These are phyloP conservation scores for Lepidium sativum DNA, from an alignment of 345 rosid genomes.

Conservation along the genomic window DNA sequence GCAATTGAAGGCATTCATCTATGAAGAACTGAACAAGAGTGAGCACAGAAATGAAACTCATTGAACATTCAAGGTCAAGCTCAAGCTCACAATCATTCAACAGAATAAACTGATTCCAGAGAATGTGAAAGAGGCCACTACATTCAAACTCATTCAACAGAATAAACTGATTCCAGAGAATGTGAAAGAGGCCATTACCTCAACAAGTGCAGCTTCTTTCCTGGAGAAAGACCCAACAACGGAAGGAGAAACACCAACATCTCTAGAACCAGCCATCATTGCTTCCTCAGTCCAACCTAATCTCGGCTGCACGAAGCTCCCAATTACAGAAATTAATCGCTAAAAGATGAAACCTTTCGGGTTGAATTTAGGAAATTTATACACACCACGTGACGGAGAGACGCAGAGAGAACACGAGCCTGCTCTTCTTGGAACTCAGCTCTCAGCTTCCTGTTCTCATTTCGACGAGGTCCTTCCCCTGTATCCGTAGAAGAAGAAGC, in stretches of 20 bases:
- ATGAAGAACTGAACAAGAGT: conserved; percentile 59
- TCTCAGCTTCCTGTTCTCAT: conserved; percentile 37
- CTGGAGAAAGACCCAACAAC: conserved; percentile 79
- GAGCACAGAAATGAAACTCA: background rate
- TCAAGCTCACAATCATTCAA: no score
- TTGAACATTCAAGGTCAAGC: background rate
- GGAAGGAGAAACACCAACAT: conserved; percentile 79
- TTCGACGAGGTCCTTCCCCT: conserved; percentile 33
- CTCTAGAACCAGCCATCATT: conserved; percentile 89
- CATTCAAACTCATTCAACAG: no score
- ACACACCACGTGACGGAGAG: conserved; percentile 78
- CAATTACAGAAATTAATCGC: background rate
- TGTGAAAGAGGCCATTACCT: conserved; percentile 36
- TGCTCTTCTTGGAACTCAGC: conserved; percentile 66
- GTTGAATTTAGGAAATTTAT: background rate
- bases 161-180: background rate
- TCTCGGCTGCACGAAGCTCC: conserved; percentile 33
- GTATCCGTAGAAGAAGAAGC: conserved; percentile 28
- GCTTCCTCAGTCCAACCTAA: conserved; percentile 89
- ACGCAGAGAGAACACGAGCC: conserved; percentile 65
- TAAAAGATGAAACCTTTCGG: background rate
- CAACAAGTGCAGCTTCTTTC: conserved; percentile 84
- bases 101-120: no score
- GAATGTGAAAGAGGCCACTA: no score
- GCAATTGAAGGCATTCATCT: conserved; percentile 79